Conservation (phyloP, 805 yeast species). For the Candida sithepensis region DNA sequence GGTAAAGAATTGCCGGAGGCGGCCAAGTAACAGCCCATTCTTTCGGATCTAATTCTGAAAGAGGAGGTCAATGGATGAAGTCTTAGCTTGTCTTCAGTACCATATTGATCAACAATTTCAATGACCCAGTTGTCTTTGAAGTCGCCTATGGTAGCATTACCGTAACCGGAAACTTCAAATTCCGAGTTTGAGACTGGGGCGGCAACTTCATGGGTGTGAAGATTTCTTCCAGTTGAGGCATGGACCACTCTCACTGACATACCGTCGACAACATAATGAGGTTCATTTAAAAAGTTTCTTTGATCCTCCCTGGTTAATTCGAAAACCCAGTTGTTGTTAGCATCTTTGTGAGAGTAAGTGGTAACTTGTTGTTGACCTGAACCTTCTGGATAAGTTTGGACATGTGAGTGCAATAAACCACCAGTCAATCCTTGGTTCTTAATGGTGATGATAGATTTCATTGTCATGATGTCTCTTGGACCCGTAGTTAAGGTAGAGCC, state of each 20-base stretch:
- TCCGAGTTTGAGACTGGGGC: constrained; percentile 68
- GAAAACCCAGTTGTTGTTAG: constrained; percentile 78
- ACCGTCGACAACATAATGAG: constrained; percentile 51
- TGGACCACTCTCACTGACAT: constrained; percentile 72
- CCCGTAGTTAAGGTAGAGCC: constrained; percentile 63
- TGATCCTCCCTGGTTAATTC: constrained; percentile 52
- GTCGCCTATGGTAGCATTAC: constrained; percentile 69
- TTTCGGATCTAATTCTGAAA: constrained; percentile 62
- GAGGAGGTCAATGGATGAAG: constrained; percentile 76
- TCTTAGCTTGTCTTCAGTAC: constrained; percentile 45
- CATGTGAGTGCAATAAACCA: constrained; percentile 83
- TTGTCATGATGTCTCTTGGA: constrained; percentile 58
- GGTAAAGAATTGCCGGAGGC: constrained; percentile 69
- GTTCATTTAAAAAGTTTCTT: constrained; percentile 30
- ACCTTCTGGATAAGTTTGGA: constrained; percentile 83
- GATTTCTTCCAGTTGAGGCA: constrained; percentile 61
- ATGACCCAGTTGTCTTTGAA: constrained; percentile 85
- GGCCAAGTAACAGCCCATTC: constrained; percentile 72
- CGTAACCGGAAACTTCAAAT: constrained; percentile 88
- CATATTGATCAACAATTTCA: constrained; percentile 68
- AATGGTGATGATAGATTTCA: constrained; percentile 59
- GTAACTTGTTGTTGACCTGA: constrained; percentile 94
- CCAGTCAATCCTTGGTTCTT: constrained; percentile 71
- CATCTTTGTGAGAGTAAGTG: constrained; percentile 84
- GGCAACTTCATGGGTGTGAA: constrained; percentile 77